Conservation (phyloP, 192 early-diverging fungal genomes). For the Backusella macrospora region DNA sequence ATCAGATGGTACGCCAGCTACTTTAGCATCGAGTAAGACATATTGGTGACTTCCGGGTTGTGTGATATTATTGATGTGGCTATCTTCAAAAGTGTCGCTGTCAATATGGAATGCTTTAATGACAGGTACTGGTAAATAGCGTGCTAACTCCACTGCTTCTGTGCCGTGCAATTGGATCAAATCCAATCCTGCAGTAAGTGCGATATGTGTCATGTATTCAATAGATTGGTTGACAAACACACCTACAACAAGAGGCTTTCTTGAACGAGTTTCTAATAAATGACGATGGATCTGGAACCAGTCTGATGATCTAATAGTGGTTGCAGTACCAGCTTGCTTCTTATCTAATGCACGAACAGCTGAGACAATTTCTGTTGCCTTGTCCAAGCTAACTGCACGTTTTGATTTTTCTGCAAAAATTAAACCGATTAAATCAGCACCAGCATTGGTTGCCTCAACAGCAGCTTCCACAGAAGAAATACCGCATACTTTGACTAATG, state of each 20-base stretch:
- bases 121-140: constrained; percentile 76
- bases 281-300: constrained; percentile 54
- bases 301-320: constrained; percentile 35
- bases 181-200: constrained; percentile 73
- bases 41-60: constrained; percentile 58
- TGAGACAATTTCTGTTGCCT: constrained; percentile 72
- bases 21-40: constrained; percentile 68
- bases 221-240: constrained; percentile 90
- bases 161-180: constrained; percentile 93
- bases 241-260: constrained; percentile 86
- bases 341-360: constrained; percentile 56
- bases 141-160: constrained; percentile 67
- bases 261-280: constrained; percentile 42
- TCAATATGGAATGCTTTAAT: constrained; percentile 92
- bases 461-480: constrained; percentile 84
- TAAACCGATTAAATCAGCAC: constrained; percentile 92
- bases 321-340: neutral
- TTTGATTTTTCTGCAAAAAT: constrained; percentile 87
- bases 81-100: constrained; percentile 45
- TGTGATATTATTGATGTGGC: constrained; percentile 41
- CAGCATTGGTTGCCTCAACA: constrained; percentile 67
- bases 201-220: constrained; percentile 73
- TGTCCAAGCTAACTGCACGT: constrained; percentile 69
- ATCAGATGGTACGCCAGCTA: constrained; percentile 43
- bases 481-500: constrained; percentile 93